Base-by-base conservation (phyloP, 352 stramenopile species). In the Globisporangium uncinulatum region DNA sequence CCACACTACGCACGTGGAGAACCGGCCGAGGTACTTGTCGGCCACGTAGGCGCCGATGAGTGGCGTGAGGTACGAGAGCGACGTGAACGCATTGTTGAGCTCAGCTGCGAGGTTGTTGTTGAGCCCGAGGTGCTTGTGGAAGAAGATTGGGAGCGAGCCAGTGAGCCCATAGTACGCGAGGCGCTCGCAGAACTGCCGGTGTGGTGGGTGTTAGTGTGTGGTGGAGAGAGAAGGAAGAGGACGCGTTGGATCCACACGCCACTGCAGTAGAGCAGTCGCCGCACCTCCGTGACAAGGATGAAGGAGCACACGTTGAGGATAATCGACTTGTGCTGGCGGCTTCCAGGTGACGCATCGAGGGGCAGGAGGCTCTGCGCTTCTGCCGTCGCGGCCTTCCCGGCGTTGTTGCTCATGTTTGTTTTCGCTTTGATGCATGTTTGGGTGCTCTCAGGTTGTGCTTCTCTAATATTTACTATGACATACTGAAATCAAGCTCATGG, bases 231-330 rank as follows among this genome's bases (percentile, higher is more conserved):
- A 47, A 9, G 41, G 7, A 24, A 17, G 9, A 32, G 37, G n/a
- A 21, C 17, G 15, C 9, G 11, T 7, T 31, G 17, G 43, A 37
- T 37, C 9, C 32, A 13, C 34, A 39, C 34, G 6, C 34, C 34
- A 39, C 34, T 13, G 34, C 34, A 39, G 34, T 13, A 1, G 34
- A 39, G 34, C 5, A 39, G 5, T 13, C 10, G 34, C 34, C 56
- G 19, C 54, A 86, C 75, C 66, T 94, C 85, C 3, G 85, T 91
- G 53, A 91, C 80, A 55, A 95, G 83, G 56, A 95, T 95, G 67
- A 87, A 95, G 1, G 83, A 92, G 72, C 85, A 95, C 52, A 94
- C 79, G 66, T 67, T 89, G 46, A 92, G 54, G 61, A 94, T 91
- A 60, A 93, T 87, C 29, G 85, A 94, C 56, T 78, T 75, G 55